These are phyloP conservation scores for Lecanicillium sp. DNA, from an alignment of 2,329 filamentous ascomycete species.

Conservation along the genomic window DNA sequence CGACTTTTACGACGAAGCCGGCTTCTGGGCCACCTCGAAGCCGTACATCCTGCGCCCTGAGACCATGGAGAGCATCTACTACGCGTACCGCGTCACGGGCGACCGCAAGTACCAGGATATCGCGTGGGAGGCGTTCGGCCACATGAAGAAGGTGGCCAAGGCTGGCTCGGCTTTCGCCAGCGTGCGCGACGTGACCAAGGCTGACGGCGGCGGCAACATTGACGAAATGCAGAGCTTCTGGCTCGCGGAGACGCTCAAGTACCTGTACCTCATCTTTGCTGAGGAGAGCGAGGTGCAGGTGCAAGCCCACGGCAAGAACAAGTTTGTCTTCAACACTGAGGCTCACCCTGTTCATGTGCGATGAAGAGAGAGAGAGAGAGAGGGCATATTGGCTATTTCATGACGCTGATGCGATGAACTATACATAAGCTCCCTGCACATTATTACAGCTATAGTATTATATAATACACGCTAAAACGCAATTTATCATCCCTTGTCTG, in stretches of 20 bases:
- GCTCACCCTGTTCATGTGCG: conserved; percentile 31
- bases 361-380: too few relatives aligned
- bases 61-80: conserved; percentile 79
- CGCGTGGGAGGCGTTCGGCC: conserved; percentile 71
- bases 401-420: too few relatives aligned
- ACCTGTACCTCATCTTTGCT: conserved; percentile 65
- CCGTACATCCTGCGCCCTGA: conserved; percentile 69
- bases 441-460: too few relatives aligned
- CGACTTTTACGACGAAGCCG: conserved; percentile 58
- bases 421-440: too few relatives aligned
- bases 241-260: conserved; percentile 85
- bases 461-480: too few relatives aligned
- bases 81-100: conserved; percentile 74
- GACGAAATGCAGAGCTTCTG: conserved; percentile 76
- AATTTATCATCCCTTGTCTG: too few relatives aligned
- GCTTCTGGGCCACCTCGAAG: conserved; percentile 60
- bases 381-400: too few relatives aligned
- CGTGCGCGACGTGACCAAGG: conserved; percentile 57
- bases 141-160: conserved; percentile 56
- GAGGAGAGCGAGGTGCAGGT: conserved; percentile 49
- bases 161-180: conserved; percentile 60
- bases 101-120: conserved; percentile 72
- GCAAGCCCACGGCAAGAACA: conserved; percentile 33
- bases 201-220: conserved; percentile 48
- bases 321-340: conserved; percentile 44